Percentiles rank a stretch among this genome's conserved stretches.
Conservation (phyloP, 179 eudicot genomes). For the Spergularia azorica region DNA sequence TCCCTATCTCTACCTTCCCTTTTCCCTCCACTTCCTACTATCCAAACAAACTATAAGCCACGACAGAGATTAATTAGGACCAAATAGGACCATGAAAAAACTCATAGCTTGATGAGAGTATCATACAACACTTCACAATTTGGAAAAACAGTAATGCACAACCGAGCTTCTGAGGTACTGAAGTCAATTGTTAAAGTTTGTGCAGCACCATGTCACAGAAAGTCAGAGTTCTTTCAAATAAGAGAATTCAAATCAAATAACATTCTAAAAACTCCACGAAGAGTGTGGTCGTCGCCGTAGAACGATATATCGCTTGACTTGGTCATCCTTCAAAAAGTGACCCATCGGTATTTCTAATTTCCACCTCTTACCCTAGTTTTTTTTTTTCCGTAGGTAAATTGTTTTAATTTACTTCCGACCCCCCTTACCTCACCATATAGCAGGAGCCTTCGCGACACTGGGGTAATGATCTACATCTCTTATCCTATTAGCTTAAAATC, state of each 20-base stretch:
- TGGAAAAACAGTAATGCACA: neutral
- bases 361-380: too few relatives aligned
- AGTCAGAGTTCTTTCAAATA: neutral
- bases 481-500: neutral
- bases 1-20: too few relatives aligned
- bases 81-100: neutral
- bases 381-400: too few relatives aligned
- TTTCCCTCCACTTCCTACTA: too few relatives aligned
- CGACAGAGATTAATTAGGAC: too few relatives aligned
- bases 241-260: slow-evolving; percentile 2
- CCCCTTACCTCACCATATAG: too few relatives aligned
- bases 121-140: neutral
- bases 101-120: neutral
- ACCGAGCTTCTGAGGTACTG: neutral
- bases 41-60: too few relatives aligned
- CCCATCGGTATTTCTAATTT: neutral
- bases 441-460: too few relatives aligned
- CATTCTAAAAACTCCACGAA: slow-evolving; percentile 2
- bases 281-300: neutral
- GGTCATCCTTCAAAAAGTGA: neutral
- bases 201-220: neutral
- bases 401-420: too few relatives aligned
- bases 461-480: neutral
- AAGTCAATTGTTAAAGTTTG: neutral
- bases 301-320: neutral